Conservation (phyloP, 176 grass and related monocot genomes). For the Pharus latifolius region DNA sequence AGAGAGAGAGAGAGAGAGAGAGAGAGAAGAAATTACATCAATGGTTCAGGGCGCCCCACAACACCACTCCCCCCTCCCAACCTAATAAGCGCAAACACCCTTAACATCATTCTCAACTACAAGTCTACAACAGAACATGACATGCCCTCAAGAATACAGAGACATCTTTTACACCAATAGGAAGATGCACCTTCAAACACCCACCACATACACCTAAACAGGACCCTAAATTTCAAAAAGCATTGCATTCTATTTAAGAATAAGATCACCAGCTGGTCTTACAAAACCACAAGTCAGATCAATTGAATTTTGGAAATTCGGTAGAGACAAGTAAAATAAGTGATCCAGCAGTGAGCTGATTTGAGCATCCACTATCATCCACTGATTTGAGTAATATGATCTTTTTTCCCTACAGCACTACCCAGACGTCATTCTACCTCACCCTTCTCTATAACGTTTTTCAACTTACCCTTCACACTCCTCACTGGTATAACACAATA, state of each 20-base stretch:
- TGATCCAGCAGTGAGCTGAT: slow-evolving; percentile 17
- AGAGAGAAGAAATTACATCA: too few relatives aligned
- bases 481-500: neutral
- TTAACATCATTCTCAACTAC: too few relatives aligned
- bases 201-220: too few relatives aligned
- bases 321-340: neutral
- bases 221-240: neutral
- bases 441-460: neutral
- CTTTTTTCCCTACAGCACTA: neutral
- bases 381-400: neutral
- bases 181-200: too few relatives aligned
- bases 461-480: neutral
- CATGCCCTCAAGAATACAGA: too few relatives aligned
- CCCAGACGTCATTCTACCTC: neutral
- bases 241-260: neutral
- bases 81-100: too few relatives aligned
- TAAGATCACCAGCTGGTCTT: neutral
- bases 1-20: too few relatives aligned
- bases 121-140: too few relatives aligned
- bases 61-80: too few relatives aligned
- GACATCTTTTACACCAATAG: too few relatives aligned
- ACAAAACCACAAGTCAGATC: neutral
- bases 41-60: too few relatives aligned
- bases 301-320: neutral
- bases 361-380: slow-evolving; percentile 20